Evolutionary conservation across 768 basidiomycete species (phyloP), one percentile per base, ranked within the genome.

Genomic region (Leccinum longicurvipes): DNA sequence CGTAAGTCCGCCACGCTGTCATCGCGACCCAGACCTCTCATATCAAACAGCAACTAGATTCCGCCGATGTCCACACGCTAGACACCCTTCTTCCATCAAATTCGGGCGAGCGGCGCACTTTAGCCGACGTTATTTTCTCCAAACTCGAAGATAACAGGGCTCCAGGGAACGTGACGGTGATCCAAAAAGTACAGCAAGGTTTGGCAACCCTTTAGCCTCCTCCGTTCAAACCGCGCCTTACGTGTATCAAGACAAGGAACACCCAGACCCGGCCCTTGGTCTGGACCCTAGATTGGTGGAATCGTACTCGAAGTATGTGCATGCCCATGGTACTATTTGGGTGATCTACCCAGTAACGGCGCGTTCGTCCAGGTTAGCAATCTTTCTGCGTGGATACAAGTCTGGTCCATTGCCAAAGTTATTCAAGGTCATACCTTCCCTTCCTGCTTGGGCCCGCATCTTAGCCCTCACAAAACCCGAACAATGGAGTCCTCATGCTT

Each of bases 381-480:
- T 81, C 56, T 84, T 95, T 58, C 81, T 99, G 29, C 86, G 82
- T 42, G 85, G 86, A 54, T 98, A 99, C 77, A 92, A 89, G 64
- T 94, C 94, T 14, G 95, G 95, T 1, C 86, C 94, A 1, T 81
- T 99, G 1, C 97, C 97, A 28, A 98, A 98, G 75, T 80, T 94
- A 3, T 95, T 99, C 84, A 99, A 99, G 78, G 89, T 99, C 58
- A 90, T 99, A 46, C 97, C 97, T 21, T 89, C 95, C 11, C 84
- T 98, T 24, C 90, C 93, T 3, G 87, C 91, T 57, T 99, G 97
- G 97, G 94, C 95, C 10, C 89, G 93, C 47, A 86, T 98, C 59
- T 83, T 99, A 44, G 92, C 95, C 25, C 81, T 98, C 45, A 98
- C 97, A 14, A 81, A 81, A 52, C 97, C 97, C 1, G 88, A 94